phyloP scores from a whole-genome alignment of 352 stramenopile genomes.

The Phytophthora megakarya region DNA sequence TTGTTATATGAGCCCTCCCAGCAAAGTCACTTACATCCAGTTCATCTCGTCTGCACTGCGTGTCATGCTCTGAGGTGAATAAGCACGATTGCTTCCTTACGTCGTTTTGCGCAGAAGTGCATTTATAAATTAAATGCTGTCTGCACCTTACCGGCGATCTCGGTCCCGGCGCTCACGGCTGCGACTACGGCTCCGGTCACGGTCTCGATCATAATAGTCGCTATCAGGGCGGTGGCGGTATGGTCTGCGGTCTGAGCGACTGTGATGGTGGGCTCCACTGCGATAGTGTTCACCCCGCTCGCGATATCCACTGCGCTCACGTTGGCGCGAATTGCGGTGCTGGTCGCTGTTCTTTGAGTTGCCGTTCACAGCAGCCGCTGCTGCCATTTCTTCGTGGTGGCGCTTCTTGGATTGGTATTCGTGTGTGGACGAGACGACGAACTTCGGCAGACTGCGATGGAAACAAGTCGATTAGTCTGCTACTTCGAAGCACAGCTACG shows the following conservation, averaged over 20 bases:
- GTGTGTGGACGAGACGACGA: constrained; percentile 81
- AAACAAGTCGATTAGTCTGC: constrained; percentile 14
- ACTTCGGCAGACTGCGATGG: constrained; percentile 74
- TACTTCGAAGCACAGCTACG: neutral
- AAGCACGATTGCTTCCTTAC: too few species aligned
- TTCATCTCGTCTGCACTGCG: too few species aligned
- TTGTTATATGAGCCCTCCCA: too few species aligned
- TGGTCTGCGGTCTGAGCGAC: constrained; percentile 32
- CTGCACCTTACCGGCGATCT: constrained; percentile 20
- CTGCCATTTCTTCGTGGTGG: constrained; percentile 75
- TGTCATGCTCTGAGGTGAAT: too few species aligned
- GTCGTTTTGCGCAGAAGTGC: neutral
- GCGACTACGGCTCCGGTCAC: constrained; percentile 41
- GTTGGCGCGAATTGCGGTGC: constrained; percentile 35
- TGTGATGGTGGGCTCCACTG: constrained; percentile 32
- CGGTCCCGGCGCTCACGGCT: constrained; percentile 41
- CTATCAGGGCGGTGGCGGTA: constrained; percentile 42
- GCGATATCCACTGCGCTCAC: constrained; percentile 36
- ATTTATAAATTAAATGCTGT: constrained; percentile 18
- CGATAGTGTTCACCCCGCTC: constrained; percentile 44
- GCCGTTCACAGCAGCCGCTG: constrained; percentile 33
- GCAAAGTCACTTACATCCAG: too few species aligned
- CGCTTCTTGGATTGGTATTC: constrained; percentile 90
- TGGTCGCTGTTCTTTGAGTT: constrained; percentile 34
- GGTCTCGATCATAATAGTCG: constrained; percentile 48